These are phyloP conservation scores for Candida gigantensis DNA, from an alignment of 1,139 yeast species.

Conservation along the genomic window DNA sequence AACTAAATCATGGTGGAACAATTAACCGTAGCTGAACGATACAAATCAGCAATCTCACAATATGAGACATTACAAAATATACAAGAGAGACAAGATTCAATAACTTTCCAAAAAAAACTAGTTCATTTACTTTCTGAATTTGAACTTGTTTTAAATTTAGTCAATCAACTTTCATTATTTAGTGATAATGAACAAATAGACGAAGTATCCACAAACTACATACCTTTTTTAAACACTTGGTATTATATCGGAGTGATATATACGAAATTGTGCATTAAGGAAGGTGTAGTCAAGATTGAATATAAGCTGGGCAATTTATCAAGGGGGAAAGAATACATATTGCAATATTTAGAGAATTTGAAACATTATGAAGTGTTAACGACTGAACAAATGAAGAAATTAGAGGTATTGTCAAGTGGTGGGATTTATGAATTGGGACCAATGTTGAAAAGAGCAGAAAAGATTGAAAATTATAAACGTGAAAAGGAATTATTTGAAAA, in stretches of 20 bases:
- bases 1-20: no score
- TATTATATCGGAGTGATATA: conserved; percentile 50
- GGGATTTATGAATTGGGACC: conserved; percentile 43
- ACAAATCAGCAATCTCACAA: conserved; percentile 15
- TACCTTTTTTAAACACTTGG: conserved; percentile 55
- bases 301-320: conserved; percentile 43
- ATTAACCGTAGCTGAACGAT: conserved; percentile 24
- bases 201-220: conserved; percentile 56
- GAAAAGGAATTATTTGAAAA: conserved; percentile 56
- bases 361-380: conserved; percentile 44
- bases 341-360: conserved; percentile 45
- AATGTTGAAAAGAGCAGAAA: conserved; percentile 61
- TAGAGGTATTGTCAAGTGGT: conserved; percentile 42
- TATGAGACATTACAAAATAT: conserved; percentile 13
- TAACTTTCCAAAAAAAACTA: conserved; percentile 26
- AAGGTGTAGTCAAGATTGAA: conserved; percentile 18
- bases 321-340: conserved; percentile 39
- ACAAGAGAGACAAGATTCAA: conserved; percentile 27
- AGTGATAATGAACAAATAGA: conserved; percentile 61
- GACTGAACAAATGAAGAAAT: conserved; percentile 35
- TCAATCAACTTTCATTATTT: conserved; percentile 45
- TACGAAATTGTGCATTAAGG: conserved; percentile 11
- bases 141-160: conserved; percentile 25
- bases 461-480: conserved; percentile 65
- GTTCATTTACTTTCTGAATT: conserved; percentile 28